Evolutionary conservation across 768 basidiomycete species (phyloP).

Genomic region (Phylloporus sp.): DNA sequence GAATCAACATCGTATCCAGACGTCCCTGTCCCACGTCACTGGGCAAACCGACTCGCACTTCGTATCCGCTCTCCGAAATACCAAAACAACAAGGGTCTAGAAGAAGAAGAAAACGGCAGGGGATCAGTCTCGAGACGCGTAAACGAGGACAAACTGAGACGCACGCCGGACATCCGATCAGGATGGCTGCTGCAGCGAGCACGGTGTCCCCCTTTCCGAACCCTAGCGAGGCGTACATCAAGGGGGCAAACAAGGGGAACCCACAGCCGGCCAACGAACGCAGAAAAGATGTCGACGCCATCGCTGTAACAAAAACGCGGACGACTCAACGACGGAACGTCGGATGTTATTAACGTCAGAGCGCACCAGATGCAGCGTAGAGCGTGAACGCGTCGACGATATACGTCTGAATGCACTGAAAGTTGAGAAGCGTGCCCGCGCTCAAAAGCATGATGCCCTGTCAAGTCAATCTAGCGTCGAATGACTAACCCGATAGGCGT

Average conservation of each 20-base stretch:
- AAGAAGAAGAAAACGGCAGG: no score
- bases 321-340: neutral
- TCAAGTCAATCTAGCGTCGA: neutral
- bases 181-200: no score
- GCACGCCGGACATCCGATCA: no score
- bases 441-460: constrained; percentile 57
- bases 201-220: constrained; percentile 68
- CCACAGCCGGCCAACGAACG: constrained; percentile 67
- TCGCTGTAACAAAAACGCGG: constrained; percentile 36
- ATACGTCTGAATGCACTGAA: constrained; percentile 63
- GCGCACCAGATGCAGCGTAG: constrained; percentile 60
- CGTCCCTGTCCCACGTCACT: no score
- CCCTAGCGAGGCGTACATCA: constrained; percentile 60
- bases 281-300: constrained; percentile 60
- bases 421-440: constrained; percentile 52
- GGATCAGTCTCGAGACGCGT: no score
- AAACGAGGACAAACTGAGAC: no score
- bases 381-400: constrained; percentile 63
- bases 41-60: no score
- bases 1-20: no score
- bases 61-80: no score
- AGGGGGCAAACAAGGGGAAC: constrained; percentile 73
- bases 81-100: no score
- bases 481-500: neutral
- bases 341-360: neutral